Conservation (phyloP, 148 eudicot genomes). For the Oxyria digyna region DNA sequence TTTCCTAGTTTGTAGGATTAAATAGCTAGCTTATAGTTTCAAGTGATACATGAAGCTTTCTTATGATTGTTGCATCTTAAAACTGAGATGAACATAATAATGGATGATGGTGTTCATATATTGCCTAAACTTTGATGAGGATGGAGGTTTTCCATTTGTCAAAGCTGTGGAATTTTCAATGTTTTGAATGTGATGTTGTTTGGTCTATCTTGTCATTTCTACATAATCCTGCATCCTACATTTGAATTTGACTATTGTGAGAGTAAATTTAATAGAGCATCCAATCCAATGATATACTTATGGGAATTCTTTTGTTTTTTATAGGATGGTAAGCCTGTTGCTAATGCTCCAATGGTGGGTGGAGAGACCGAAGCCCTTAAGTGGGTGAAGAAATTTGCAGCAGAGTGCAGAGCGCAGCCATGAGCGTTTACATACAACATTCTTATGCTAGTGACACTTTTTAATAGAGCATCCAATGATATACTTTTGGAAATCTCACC, state of each 20-base stretch:
- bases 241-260: neutral
- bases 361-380: constrained; percentile 94
- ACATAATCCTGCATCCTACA: neutral
- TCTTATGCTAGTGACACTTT: no score
- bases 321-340: constrained; percentile 67
- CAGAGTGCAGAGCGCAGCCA: constrained; percentile 81
- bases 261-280: neutral
- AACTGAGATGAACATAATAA: neutral
- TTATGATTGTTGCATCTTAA: neutral
- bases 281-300: no score
- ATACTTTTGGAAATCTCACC: no score
- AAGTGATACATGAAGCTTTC: neutral
- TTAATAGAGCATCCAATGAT: no score
- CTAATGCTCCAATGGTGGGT: constrained; percentile 64
- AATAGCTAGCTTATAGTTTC: neutral
- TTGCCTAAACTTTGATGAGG: neutral
- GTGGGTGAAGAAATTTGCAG: constrained; percentile 74
- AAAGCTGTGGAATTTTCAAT: neutral
- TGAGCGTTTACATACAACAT: no score
- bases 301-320: neutral
- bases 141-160: neutral
- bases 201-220: neutral
- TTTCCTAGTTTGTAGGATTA: neutral
- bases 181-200: neutral
- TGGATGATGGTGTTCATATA: no score